These are phyloP conservation scores for Stagonosporopsis rhizophila DNA, from an alignment of 2,329 filamentous ascomycete genomes.

Conservation along the genomic window DNA sequence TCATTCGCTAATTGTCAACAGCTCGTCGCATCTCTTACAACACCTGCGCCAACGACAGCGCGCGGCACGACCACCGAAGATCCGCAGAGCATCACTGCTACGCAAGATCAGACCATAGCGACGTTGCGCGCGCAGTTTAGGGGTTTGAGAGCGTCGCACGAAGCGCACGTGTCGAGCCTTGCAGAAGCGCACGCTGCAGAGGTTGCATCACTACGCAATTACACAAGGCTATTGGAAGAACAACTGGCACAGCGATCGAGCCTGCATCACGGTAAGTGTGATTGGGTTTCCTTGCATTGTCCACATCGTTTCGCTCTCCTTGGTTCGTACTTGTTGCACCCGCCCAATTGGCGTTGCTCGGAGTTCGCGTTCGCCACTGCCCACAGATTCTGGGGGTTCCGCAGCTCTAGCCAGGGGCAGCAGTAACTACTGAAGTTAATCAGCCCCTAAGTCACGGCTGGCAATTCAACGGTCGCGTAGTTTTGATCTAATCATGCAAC, in stretches of 20 bases:
- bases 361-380: constrained; percentile 14
- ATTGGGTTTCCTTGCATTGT: constrained; percentile 8
- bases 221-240: constrained; percentile 50
- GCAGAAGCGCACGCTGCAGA: constrained; percentile 50
- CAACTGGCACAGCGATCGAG: constrained; percentile 35
- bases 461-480: constrained; percentile 14
- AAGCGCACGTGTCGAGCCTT: constrained; percentile 49
- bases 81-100: constrained; percentile 38
- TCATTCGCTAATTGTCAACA: constrained; percentile 24
- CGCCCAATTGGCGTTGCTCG: constrained; percentile 8
- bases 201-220: constrained; percentile 48
- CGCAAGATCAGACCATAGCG: constrained; percentile 43
- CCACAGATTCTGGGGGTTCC: constrained; percentile 2
- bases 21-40: constrained; percentile 20
- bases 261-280: constrained; percentile 41
- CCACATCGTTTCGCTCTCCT: constrained; percentile 6
- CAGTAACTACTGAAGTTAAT: constrained; percentile 15
- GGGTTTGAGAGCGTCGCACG: constrained; percentile 48
- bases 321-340: neutral
- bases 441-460: constrained; percentile 11
- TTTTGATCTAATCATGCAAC: constrained; percentile 19
- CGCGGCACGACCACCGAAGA: constrained; percentile 36
- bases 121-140: constrained; percentile 47
- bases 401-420: constrained; percentile 12
- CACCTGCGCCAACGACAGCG: constrained; percentile 21